Percentiles rank a stretch among this genome's conserved stretches.
Conservation (phyloP, 768 basidiomycete species). For the Hemileccinum impolitum region DNA sequence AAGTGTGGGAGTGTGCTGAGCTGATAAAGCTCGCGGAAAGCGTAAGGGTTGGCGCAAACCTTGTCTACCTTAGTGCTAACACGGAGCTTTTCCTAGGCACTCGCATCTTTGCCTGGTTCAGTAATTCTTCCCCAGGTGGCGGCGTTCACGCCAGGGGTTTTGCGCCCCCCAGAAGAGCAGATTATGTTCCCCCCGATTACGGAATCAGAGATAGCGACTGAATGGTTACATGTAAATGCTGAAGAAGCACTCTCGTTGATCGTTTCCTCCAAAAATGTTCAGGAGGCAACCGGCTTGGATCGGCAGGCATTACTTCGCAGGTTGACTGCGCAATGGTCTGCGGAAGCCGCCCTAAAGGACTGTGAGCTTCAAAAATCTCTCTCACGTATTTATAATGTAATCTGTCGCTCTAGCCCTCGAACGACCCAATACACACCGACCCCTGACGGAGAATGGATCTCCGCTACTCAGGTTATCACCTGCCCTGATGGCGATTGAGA, state of each 20-base stretch:
- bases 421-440: slow-evolving; percentile 50
- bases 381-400: slow-evolving; percentile 11
- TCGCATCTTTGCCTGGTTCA: slow-evolving; percentile 40
- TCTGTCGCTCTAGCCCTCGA: slow-evolving; percentile 47
- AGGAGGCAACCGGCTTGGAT: slow-evolving; percentile 64
- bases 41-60: slow-evolving; percentile 38
- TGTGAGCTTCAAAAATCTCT: slow-evolving; percentile 47
- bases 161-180: slow-evolving; percentile 45
- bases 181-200: slow-evolving; percentile 37
- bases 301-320: slow-evolving; percentile 50
- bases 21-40: slow-evolving; percentile 52
- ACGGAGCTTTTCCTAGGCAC: slow-evolving; percentile 35
- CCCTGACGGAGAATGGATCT: slow-evolving; percentile 65
- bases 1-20: slow-evolving; percentile 61
- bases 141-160: slow-evolving; percentile 35
- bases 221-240: slow-evolving; percentile 44
- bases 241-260: slow-evolving; percentile 56
- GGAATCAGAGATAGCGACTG: slow-evolving; percentile 19
- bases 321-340: slow-evolving; percentile 64
- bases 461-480: slow-evolving; percentile 80
- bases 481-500: slow-evolving; percentile 87
- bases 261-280: slow-evolving; percentile 49
- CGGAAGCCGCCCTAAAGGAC: slow-evolving; percentile 68
- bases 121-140: slow-evolving; percentile 35
- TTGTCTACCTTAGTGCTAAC: slow-evolving; percentile 17